Evolutionary conservation across 2,329 filamentous ascomycete species (phyloP), one percentile per base, ranked within the genome.

Genomic region (Tolypocladium guangdongense): DNA sequence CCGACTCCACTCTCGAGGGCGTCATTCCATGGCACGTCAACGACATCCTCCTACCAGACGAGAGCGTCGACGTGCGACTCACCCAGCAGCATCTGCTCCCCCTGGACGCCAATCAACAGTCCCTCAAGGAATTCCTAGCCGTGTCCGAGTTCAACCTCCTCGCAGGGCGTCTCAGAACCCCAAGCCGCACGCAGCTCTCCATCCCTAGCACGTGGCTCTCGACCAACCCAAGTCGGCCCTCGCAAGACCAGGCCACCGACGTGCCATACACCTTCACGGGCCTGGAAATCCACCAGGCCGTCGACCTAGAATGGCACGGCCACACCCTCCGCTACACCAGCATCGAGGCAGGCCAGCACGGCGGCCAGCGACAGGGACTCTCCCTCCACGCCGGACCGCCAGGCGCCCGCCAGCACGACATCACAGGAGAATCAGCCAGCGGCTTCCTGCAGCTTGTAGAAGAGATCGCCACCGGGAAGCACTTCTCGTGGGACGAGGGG

Each of bases 301-400:
- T 75, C 48, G 66, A 74, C 11, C 64, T 73, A 39, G 62, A 69
- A 2, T 76, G 73, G 63, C 56, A 67, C 7, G 71, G 69, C 45
- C 73, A 76, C 64, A 73, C 63, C 12, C 65, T 83, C 10, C 70
- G 68, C 8, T 81, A 81, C 69, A 77, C 71, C 22, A 74, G 70
- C 59, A 70, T 81, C 56, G 74, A 81, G 56, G 76, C 71, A 6
- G 78, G 78, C 0, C 70, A 71, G 50, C 74, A 76, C 54, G 75
- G 74, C 50, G 78, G 78, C 7, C 74, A 73, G 14, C 70, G 76
- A n/a, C 72, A 75, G 22, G 75, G 79, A 60, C 63, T 83, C 27
- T 71, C 68, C 2, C 68, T 83, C 20, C 55, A 60, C 22, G 53
- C 57, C 18, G 56, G 59, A 47, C n/a, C 12, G 49, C 50, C 2